Base-by-base conservation (phyloP, 345 rosid species). In the Hypericum androsaemum region DNA sequence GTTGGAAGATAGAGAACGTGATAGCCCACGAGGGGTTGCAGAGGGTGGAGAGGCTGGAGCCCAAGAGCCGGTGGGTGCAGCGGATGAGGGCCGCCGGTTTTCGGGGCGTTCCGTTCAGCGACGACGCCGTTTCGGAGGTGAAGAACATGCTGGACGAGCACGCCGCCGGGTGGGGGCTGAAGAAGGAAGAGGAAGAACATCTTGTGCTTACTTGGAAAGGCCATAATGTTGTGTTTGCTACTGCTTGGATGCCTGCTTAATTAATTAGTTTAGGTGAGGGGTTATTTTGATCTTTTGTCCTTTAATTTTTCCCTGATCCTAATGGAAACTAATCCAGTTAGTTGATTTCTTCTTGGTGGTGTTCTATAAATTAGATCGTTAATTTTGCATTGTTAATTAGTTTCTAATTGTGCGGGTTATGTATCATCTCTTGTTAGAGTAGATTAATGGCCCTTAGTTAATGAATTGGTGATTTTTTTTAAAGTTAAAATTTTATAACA, bases 151-250 rank as follows among this genome's bases (percentile, higher is more conserved):
- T 90, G 11, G 92, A 80, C 41, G 92, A 90, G 48, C 96, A 90
- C 65, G 95, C 89, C 5, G 80, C 84, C 0, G 98, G 95, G 12
- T 90, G 98, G 98, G 95, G 95, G 49, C 62, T 84, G 59, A 87
- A 84, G 83, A 87, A 66, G 74, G 88, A 84, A 59, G 88, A 80
- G 8, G 85, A 82, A 12, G 82, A 81, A 67, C 48, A 44, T 7
- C 80, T 86, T 55, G 86, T 87, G 22, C 80, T 90, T 35, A 90
- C 96, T 47, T 90, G 94, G 98, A 90, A 87, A 69, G 96, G 98
- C 10, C 95, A 87, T 59, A 80, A 82, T 68, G 98, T 80, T 64
- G 92, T 82, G 14, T 90, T 90, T 76, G 96, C 98, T 6, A 71
- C 84, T 32, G 85, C 83, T 65, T 89, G 96, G 96, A 39, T 75